These are phyloP conservation scores for Dendrobium catenatum DNA, from an alignment of 106 monocot species.

Conservation along the genomic window DNA sequence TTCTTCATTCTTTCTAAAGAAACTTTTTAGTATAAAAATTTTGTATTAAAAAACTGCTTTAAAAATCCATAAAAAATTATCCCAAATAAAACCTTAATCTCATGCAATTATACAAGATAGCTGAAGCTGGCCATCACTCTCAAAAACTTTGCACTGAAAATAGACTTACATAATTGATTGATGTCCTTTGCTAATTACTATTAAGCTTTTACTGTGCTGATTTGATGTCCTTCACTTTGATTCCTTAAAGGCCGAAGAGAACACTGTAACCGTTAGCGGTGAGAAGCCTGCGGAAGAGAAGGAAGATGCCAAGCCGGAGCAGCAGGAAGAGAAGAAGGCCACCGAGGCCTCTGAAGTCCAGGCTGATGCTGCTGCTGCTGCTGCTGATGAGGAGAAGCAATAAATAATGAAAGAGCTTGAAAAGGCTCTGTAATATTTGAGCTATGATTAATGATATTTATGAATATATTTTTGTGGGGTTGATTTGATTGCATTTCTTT, in stretches of 20 bases:
- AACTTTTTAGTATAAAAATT: too few relatives aligned
- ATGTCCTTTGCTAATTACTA: too few relatives aligned
- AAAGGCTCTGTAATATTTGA: not conserved
- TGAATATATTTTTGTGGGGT: not conserved
- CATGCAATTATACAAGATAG: too few relatives aligned
- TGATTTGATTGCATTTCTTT: not conserved
- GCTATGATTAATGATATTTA: not conserved
- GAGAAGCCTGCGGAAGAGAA: conserved; percentile 3
- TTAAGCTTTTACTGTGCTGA: too few relatives aligned
- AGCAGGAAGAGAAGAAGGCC: not conserved
- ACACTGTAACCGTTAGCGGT: not conserved
- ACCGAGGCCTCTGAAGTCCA: not conserved
- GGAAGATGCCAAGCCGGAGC: not conserved
- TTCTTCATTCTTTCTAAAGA: too few relatives aligned
- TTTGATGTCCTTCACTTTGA: not conserved
- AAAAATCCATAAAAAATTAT: too few relatives aligned
- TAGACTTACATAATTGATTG: too few relatives aligned
- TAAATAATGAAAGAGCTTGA: not conserved
- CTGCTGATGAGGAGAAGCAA: not conserved
- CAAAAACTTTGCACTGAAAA: too few relatives aligned
- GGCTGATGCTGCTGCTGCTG: not conserved
- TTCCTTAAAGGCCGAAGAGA: not conserved
- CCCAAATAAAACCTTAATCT: too few relatives aligned
- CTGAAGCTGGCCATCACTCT: too few relatives aligned
- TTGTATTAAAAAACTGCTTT: too few relatives aligned